Percentiles rank a stretch among this genome's conserved stretches.
Conservation (phyloP, 2,329 filamentous ascomycete genomes). For the Pseudocercospora pini-densiflorae region DNA sequence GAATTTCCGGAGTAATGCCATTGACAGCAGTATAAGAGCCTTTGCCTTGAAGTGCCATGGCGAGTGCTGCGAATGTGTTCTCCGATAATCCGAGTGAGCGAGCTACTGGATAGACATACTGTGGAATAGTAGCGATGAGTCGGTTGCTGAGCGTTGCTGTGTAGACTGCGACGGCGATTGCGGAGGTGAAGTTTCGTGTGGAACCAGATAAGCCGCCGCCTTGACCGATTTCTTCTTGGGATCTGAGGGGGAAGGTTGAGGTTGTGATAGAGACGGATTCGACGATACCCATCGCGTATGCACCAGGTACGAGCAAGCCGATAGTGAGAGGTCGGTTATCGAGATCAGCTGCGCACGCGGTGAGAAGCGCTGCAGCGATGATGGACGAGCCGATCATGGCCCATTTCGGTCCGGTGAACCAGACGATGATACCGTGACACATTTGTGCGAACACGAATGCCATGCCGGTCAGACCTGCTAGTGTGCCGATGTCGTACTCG, state of each 20-base stretch:
- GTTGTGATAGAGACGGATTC: conserved; percentile 33
- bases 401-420: conserved; percentile 33
- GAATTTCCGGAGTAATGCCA: conserved; percentile 29
- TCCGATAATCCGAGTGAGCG: conserved; percentile 25
- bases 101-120: conserved; percentile 29
- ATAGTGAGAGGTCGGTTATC: conserved; percentile 28
- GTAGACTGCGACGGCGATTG: conserved; percentile 32
- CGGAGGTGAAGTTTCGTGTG: conserved; percentile 32
- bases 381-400: conserved; percentile 33
- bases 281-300: conserved; percentile 32
- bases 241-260: conserved; percentile 33
- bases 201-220: conserved; percentile 31
- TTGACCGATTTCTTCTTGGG: conserved; percentile 35
- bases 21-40: conserved; percentile 24
- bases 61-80: conserved; percentile 23
- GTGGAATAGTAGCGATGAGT: conserved; percentile 24
- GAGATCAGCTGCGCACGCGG: conserved; percentile 29
- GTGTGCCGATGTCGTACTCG: conserved; percentile 33
- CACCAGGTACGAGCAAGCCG: conserved; percentile 30
- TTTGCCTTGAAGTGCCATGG: conserved; percentile 24
- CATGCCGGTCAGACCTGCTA: conserved; percentile 33
- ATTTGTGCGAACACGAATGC: conserved; percentile 36
- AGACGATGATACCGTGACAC: conserved; percentile 34
- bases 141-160: conserved; percentile 32
- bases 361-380: conserved; percentile 30